Conservation (phyloP, 2,329 filamentous ascomycete genomes). For the Botrytis squamosa region DNA sequence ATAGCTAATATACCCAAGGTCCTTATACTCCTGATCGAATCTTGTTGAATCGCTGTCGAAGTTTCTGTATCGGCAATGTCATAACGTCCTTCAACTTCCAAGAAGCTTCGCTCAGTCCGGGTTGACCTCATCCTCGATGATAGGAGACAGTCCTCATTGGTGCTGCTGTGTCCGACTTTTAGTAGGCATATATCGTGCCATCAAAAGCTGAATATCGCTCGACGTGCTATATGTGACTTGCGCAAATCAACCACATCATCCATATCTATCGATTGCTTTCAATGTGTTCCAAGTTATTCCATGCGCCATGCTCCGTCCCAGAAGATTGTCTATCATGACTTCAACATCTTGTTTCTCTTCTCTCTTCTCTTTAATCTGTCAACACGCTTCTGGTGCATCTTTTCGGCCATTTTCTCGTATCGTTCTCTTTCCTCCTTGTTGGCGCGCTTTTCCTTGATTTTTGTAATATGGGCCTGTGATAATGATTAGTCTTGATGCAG, state of each 20-base stretch:
- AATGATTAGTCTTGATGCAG: neutral
- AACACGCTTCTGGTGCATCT: constrained; percentile 95
- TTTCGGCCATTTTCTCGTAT: constrained; percentile 91
- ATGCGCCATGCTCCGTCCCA: constrained; percentile 15
- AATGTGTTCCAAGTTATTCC: constrained; percentile 4
- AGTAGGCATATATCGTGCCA: neutral
- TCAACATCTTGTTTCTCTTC: constrained; percentile 87
- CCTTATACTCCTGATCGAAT: neutral
- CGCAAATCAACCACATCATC: neutral
- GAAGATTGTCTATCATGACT: constrained; percentile 50
- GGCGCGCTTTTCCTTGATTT: constrained; percentile 79
- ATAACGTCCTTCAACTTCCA: neutral
- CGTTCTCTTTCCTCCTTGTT: constrained; percentile 91
- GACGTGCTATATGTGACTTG: neutral
- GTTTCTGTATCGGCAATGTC: neutral
- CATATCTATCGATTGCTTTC: neutral
- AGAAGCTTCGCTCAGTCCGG: neutral
- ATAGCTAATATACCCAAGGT: neutral
- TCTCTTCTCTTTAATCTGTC: constrained; percentile 92
- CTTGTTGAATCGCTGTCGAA: neutral
- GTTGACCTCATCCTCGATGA: neutral
- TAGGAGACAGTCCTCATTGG: neutral
- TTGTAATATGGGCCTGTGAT: constrained; percentile 68
- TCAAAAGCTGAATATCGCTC: neutral
- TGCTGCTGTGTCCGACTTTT: neutral